Evolutionary conservation across 176 grass and related monocot species (phyloP), one percentile per base, ranked within the genome.

Genomic region (Aegilops umbellulata): DNA sequence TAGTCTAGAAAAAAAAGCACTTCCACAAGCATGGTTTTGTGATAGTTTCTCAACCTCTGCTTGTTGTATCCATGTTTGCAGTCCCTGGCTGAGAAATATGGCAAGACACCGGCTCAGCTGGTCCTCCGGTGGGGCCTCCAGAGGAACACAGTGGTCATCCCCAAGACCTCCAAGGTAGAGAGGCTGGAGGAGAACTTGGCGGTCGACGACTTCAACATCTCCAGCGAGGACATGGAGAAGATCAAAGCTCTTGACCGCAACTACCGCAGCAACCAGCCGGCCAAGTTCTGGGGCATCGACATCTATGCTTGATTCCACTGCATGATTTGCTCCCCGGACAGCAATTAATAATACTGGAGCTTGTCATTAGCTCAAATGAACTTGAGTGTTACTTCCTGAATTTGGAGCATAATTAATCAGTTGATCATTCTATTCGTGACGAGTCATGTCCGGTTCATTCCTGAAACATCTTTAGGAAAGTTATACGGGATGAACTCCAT

Each of bases 211-310:
- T 95, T 98, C n/a, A 79, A 87, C 20, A 92, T 98, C 77, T 92
- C 86, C 0, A 78, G 74, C 7, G 88, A 95, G 74, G 95, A 98
- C 84, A 92, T 95, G 84, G 93, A 98, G 29, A 92, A 89, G 89
- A 92, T 98, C 25, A 98, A 95, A 60, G 57, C 81, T 13, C 80
- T 95, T 10, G 91, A 98, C 60, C 81, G 93, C 44, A 95, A 89
- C 17, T 87, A 88, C 58, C 90, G 95, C 38, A 95, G 89, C 7
- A 98, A 98, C 75, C 91, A 98, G 84, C 95, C 93, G n/a, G 95
- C 91, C 24, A 98, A 94, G 68, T 98, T 98, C 86, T 98, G 93
- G 95, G 93, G 95, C 36, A 88, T 98, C 41, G 86, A 95, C 71
- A 86, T 98, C 44, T 98, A 64, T 80, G 93, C 95, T 26, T 98